These are phyloP conservation scores for Farysia itapuensis DNA, from an alignment of 1,284 basidiomycete species.

Conservation along the genomic window DNA sequence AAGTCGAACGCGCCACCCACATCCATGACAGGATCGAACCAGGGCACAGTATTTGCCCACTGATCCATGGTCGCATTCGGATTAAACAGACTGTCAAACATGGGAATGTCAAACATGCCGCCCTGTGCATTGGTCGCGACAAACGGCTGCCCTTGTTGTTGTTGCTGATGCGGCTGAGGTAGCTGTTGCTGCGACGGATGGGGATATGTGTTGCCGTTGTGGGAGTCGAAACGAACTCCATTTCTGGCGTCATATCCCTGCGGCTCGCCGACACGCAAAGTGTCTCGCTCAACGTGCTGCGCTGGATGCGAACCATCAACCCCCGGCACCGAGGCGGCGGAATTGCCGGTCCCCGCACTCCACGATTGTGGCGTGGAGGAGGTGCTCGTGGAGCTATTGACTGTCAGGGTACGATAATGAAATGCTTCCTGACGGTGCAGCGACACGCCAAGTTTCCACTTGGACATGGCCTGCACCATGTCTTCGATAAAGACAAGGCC, in stretches of 20 bases:
- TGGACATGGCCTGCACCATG: conserved; percentile 33
- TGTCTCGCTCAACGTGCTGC: not conserved
- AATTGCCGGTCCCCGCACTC: not conserved
- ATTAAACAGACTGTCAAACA: conserved; percentile 21
- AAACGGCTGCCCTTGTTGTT: too few relatives aligned
- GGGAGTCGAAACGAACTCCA: not conserved
- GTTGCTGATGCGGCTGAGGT: not conserved
- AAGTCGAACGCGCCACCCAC: not conserved
- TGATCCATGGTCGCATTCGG: conserved; percentile 10
- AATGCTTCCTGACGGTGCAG: conserved; percentile 6
- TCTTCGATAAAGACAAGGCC: conserved; percentile 33
- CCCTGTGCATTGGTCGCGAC: conserved; percentile 2
- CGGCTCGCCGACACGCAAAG: not conserved
- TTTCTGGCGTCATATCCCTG: not conserved
- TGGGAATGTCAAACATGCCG: conserved; percentile 34
- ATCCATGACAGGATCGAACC: conserved; percentile 20
- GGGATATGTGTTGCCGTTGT: not conserved
- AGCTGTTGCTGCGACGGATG: conserved; percentile 5
- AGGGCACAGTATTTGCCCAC: conserved; percentile 34
- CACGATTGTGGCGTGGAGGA: not conserved
- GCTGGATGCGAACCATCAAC: not conserved
- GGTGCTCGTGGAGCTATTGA: not conserved
- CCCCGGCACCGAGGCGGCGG: too few relatives aligned
- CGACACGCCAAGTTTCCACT: conserved; percentile 33
- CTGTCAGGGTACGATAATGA: not conserved